A percentile compares a stretch with the other conserved stretches of the same genome.
Evolutionary conservation across 176 grass and related monocot species (phyloP).

Genomic region (Ampelocalamus luodianensis): DNA sequence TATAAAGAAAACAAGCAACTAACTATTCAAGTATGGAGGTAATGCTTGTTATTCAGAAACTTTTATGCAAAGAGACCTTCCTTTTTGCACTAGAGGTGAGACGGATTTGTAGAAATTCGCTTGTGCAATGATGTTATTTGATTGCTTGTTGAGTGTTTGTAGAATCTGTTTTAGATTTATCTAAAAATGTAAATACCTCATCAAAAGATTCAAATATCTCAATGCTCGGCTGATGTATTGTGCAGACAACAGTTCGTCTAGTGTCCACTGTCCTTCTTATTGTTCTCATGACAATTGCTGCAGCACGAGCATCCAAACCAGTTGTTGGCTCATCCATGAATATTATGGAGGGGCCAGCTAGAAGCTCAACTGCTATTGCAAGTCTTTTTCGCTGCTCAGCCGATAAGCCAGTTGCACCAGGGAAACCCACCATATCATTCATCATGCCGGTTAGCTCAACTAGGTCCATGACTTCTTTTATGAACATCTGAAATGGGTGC

Average conservation of each 20-base stretch:
- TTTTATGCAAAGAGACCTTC: too few relatives aligned
- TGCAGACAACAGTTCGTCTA: conserved; percentile 81
- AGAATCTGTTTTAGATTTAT: not conserved
- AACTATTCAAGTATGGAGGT: too few relatives aligned
- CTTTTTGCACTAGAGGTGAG: too few relatives aligned
- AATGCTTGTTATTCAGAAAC: too few relatives aligned
- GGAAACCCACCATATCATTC: conserved; percentile 75
- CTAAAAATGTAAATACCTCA: conserved; percentile 50
- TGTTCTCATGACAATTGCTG: conserved; percentile 86
- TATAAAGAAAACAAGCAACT: too few relatives aligned
- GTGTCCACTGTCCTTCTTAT: conserved; percentile 79
- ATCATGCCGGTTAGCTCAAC: conserved; percentile 69
- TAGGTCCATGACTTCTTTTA: conserved; percentile 77
- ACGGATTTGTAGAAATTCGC: too few relatives aligned
- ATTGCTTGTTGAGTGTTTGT: not conserved
- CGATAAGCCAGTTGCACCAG: conserved; percentile 61
- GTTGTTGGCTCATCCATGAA: conserved; percentile 91
- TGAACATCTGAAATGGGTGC: conserved; percentile 67
- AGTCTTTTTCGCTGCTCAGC: conserved; percentile 75
- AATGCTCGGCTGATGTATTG: conserved; percentile 90
- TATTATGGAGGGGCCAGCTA: conserved; percentile 86
- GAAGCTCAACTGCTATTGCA: conserved; percentile 77
- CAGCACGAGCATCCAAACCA: conserved; percentile 76
- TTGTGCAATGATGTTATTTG: too few relatives aligned
- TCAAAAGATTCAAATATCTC: conserved; percentile 97